phyloP scores from a whole-genome alignment of 2,329 filamentous ascomycete genomes.

The Calonectria fujianensis region DNA sequence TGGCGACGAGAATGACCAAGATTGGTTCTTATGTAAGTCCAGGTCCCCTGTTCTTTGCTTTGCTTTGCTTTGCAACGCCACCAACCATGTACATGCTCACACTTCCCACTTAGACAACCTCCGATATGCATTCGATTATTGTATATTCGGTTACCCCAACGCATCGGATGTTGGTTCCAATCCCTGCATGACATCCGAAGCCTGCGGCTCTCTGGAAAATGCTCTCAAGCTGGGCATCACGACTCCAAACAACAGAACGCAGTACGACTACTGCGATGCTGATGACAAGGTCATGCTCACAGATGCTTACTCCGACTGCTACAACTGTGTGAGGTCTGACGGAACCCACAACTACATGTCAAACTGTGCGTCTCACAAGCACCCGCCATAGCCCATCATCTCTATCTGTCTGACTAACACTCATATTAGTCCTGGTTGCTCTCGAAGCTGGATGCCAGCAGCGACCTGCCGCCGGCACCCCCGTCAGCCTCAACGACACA shows the following conservation, averaged over 20 bases:
- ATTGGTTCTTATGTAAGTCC: slow-evolving; percentile 75
- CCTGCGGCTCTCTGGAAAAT: slow-evolving; percentile 67
- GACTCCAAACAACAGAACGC: slow-evolving; percentile 56
- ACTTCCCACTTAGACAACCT: slow-evolving; percentile 67
- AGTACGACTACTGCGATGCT: slow-evolving; percentile 69
- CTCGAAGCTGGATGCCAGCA: slow-evolving; percentile 72
- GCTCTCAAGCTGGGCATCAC: slow-evolving; percentile 65
- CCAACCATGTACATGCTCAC: slow-evolving; percentile 6
- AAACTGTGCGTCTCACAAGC: slow-evolving; percentile 66
- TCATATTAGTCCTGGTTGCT: slow-evolving; percentile 67
- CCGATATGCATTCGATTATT: slow-evolving; percentile 71
- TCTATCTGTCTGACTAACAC: slow-evolving; percentile 27
- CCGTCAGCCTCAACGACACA: slow-evolving; percentile 66
- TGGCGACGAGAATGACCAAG: slow-evolving; percentile 70
- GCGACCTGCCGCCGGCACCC: slow-evolving; percentile 61
- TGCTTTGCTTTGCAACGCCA: not conserved
- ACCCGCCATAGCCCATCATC: not conserved
- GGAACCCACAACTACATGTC: slow-evolving; percentile 66
- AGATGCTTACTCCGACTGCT: slow-evolving; percentile 62
- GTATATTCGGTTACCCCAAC: slow-evolving; percentile 72
- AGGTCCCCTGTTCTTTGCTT: not conserved
- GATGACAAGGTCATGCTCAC: slow-evolving; percentile 61
- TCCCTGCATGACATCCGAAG: slow-evolving; percentile 71
- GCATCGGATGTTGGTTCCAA: slow-evolving; percentile 65
- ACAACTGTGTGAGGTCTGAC: slow-evolving; percentile 67